Base-by-base conservation (phyloP, 306 rosid species). In the Ziziphus jujuba region DNA sequence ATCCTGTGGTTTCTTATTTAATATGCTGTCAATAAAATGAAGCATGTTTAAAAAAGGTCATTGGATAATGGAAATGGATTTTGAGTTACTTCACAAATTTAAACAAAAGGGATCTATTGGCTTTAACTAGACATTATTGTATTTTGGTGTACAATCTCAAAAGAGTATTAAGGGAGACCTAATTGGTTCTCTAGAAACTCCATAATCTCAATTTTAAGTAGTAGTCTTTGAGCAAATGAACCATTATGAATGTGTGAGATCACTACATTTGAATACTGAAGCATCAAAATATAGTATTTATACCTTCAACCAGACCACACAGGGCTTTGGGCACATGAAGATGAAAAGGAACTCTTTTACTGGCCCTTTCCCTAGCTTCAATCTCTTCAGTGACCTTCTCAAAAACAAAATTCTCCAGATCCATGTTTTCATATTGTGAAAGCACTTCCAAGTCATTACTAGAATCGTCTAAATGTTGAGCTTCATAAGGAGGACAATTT, bases 371-470 rank as follows among this genome's bases (percentile, higher is more conserved):
- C 80, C 88, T 89, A 58, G 97, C 96, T 76, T 86, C 91, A 59
- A 86, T 84, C 79, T 93, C 96, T 82, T 90, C 96, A 2, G 88
- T 82, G 58, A 93, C 97, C 84, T 93, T 90, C 22, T 86, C 90
- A 63, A 81, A 90, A 59, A 88, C 93, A 71, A 90, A 78, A 76
- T 84, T 93, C 80, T 93, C 98, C 70, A 93, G 74, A 78, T 93
- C 98, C 97, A 89, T 93, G 77, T 86, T 93, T 78, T 88, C 95
- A 75, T 90, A 83, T 70, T 86, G 96, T 45, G 92, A 79, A 61
- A 72, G 72, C 38, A 89, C 81, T 85, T 89, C 98, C 40, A 77
- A 78, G 76, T 87, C 87, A 78, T 89, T 82, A 67, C 89, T 84
- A 70, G 89, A 81, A 68, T 65, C 91, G 66, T 87, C 91, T 66